Evolutionary conservation across 2,329 filamentous ascomycete genomes (phyloP).

Genomic region (Paecilomyces variotii): DNA sequence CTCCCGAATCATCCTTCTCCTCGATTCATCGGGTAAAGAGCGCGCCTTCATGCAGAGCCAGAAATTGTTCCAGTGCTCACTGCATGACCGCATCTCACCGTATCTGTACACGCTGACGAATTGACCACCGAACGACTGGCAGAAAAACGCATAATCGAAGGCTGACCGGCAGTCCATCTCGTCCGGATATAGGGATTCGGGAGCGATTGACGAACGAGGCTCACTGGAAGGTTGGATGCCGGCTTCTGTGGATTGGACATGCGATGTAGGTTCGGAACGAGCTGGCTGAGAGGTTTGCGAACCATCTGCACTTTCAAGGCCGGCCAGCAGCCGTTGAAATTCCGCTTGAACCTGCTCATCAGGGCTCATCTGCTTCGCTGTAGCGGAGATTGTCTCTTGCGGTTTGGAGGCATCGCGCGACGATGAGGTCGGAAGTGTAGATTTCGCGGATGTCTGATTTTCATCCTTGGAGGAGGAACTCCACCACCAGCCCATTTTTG

Average conservation of each 20-base stretch:
- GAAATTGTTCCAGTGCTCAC: constrained; percentile 84
- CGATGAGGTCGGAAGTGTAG: constrained; percentile 5
- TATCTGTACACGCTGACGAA: constrained; percentile 88
- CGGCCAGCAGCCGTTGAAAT: constrained; percentile 45
- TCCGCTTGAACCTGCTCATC: constrained; percentile 47
- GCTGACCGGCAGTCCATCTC: constrained; percentile 82
- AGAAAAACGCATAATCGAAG: constrained; percentile 92
- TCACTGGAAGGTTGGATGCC: constrained; percentile 6
- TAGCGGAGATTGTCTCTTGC: constrained; percentile 12
- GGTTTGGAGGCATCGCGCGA: constrained; percentile 5
- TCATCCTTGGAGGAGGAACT: constrained; percentile 24
- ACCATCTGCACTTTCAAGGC: constrained; percentile 31
- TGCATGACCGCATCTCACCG: constrained; percentile 67
- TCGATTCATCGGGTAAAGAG: constrained; percentile 51
- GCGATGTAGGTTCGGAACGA: constrained; percentile 2
- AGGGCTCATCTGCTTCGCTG: constrained; percentile 26
- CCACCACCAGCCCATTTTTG: constrained; percentile 42
- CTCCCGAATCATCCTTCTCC: constrained; percentile 53
- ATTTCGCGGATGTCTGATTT: constrained; percentile 10
- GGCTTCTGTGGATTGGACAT: constrained; percentile 12
- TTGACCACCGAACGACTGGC: constrained; percentile 82
- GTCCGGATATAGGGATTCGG: constrained; percentile 65
- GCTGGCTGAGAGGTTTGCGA: constrained; percentile 10
- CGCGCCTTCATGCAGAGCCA: constrained; percentile 95
- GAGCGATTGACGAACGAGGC: constrained; percentile 37